Conservation (phyloP, 1,284 basidiomycete genomes). For the Malassezia restricta region DNA sequence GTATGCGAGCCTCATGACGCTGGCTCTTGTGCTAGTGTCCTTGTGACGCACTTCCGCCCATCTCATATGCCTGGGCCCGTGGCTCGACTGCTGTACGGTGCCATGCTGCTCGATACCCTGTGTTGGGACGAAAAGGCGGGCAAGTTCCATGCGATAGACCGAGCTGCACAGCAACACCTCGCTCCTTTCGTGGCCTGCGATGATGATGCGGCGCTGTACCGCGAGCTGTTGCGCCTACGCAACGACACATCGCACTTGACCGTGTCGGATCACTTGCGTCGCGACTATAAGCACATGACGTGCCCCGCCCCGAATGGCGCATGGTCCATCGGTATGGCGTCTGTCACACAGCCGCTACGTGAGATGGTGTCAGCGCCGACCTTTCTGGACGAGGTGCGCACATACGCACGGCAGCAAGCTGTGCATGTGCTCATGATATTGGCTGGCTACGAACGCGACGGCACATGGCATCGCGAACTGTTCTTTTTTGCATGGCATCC, state of each 20-base stretch:
- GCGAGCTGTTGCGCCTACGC: constrained; percentile 56
- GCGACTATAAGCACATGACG: constrained; percentile 69
- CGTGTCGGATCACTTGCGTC: constrained; percentile 64
- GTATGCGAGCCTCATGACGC: constrained; percentile 13
- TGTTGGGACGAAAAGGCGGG: constrained; percentile 49
- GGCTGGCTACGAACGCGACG: constrained; percentile 1
- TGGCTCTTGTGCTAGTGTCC: constrained; percentile 17
- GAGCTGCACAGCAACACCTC: constrained; percentile 55
- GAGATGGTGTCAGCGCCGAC: not conserved
- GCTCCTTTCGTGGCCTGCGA: constrained; percentile 23
- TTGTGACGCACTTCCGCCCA: constrained; percentile 7
- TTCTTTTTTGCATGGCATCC: not conserved
- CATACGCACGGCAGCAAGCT: not conserved
- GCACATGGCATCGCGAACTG: not conserved
- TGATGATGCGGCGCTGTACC: constrained; percentile 37
- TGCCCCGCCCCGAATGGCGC: not conserved
- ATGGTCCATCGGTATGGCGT: constrained; percentile 8
- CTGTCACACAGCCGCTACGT: not conserved
- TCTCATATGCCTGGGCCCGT: constrained; percentile 4
- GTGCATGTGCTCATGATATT: constrained; percentile 4
- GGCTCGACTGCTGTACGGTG: constrained; percentile 33
- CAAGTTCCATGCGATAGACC: constrained; percentile 61
- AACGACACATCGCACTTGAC: constrained; percentile 57
- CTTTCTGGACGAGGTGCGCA: not conserved
- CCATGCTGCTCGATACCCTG: constrained; percentile 43